A percentile compares a stretch with the other conserved stretches of the same genome.
Evolutionary conservation across 441 rosid species (phyloP).

Genomic region (Viola pubescens): DNA sequence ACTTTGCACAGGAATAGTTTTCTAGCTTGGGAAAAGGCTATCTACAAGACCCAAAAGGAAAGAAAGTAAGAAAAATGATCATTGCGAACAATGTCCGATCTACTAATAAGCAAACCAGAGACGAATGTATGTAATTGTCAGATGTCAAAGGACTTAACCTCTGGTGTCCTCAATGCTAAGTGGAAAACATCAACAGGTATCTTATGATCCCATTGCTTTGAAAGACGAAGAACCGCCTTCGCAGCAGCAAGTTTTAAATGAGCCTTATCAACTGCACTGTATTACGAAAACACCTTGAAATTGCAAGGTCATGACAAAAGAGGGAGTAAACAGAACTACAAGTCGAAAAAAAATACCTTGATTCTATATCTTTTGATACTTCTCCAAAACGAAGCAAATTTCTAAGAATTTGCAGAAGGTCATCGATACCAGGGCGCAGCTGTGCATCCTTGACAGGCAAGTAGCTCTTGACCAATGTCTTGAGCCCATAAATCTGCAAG

Average conservation of each 20-base stretch:
- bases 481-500: slow-evolving; percentile 82
- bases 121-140: slow-evolving; percentile 10
- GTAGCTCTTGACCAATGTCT: slow-evolving; percentile 91
- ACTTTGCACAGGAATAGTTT: slow-evolving; percentile 75
- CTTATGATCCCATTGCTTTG: slow-evolving; percentile 88
- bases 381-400: slow-evolving; percentile 75
- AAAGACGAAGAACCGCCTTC: slow-evolving; percentile 85
- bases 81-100: slow-evolving; percentile 14
- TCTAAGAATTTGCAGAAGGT: slow-evolving; percentile 58
- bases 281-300: slow-evolving; percentile 24
- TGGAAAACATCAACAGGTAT: slow-evolving; percentile 78
- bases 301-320: slow-evolving; percentile 11
- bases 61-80: slow-evolving; percentile 1
- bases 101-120: slow-evolving; percentile 5
- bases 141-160: slow-evolving; percentile 42
- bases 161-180: slow-evolving; percentile 58
- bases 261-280: slow-evolving; percentile 86
- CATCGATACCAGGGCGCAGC: slow-evolving; percentile 80
- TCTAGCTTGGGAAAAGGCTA: slow-evolving; percentile 71
- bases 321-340: background rate
- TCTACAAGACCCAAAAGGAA: slow-evolving; percentile 38
- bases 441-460: slow-evolving; percentile 94
- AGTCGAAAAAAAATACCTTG: slow-evolving; percentile 46
- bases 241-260: slow-evolving; percentile 96
- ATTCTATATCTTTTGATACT: slow-evolving; percentile 61